phyloP scores from a whole-genome alignment of 2,329 filamentous ascomycete genomes.

The Pestalotiopsis sp. region DNA sequence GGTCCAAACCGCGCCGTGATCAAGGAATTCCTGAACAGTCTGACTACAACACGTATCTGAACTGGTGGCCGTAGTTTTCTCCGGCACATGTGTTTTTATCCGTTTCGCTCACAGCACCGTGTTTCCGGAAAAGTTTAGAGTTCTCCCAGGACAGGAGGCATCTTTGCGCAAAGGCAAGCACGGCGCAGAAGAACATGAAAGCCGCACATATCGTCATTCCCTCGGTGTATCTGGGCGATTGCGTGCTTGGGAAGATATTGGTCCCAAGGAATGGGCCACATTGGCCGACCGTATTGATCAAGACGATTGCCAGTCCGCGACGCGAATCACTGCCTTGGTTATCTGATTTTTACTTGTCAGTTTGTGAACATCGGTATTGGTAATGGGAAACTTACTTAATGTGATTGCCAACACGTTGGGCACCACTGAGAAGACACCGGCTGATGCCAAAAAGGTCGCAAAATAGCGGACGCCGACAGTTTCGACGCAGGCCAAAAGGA shows the following conservation, averaged over 20 bases:
- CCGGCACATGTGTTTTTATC: constrained; percentile 10
- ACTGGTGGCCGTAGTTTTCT: constrained; percentile 25
- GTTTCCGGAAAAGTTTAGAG: constrained; percentile 21
- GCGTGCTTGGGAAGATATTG: constrained; percentile 20
- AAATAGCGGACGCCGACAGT: constrained; percentile 43
- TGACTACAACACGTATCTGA: constrained; percentile 21
- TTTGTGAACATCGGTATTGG: no score
- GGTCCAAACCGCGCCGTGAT: no score
- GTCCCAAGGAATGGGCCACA: constrained; percentile 27
- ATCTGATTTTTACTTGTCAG: constrained; percentile 15
- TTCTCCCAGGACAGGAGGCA: constrained; percentile 23
- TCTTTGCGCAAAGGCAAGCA: constrained; percentile 22
- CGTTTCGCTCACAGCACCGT: constrained; percentile 15
- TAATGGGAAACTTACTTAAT: constrained; percentile 19
- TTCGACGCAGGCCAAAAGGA: constrained; percentile 28
- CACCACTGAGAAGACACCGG: constrained; percentile 35
- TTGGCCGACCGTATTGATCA: constrained; percentile 27
- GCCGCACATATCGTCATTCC: constrained; percentile 28
- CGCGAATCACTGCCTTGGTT: constrained; percentile 27
- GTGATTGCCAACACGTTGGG: constrained; percentile 25
- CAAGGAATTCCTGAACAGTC: no score
- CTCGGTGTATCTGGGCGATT: constrained; percentile 21
- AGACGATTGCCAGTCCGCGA: constrained; percentile 26
- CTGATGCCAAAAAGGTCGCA: constrained; percentile 45
- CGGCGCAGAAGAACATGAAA: constrained; percentile 27